Evolutionary conservation across 2,329 filamentous ascomycete species (phyloP).

Genomic region (Epichloe uncinata): DNA sequence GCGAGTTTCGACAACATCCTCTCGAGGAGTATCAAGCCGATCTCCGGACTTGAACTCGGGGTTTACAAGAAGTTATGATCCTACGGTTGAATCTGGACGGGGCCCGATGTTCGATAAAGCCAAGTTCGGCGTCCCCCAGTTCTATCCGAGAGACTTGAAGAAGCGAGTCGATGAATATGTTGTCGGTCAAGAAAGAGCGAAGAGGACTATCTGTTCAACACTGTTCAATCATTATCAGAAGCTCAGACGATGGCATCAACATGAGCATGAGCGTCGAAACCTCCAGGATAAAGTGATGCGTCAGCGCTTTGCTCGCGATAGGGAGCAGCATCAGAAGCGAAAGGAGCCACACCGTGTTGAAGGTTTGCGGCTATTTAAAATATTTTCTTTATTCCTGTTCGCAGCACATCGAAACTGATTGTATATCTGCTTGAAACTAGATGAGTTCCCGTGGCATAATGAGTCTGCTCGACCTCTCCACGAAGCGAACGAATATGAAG

Average conservation of each 20-base stretch:
- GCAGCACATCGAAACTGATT: slow-evolving; percentile 10
- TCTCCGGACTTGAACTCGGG: slow-evolving; percentile 40
- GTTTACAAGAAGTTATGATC: slow-evolving; percentile 47
- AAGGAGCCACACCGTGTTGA: slow-evolving; percentile 62
- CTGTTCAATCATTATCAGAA: slow-evolving; percentile 96
- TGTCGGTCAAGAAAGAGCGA: slow-evolving; percentile 86
- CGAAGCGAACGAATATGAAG: slow-evolving; percentile 19
- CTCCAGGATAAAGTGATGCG: slow-evolving; percentile 52
- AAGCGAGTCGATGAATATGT: slow-evolving; percentile 90
- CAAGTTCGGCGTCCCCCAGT: slow-evolving; percentile 45
- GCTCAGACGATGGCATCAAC: slow-evolving; percentile 62
- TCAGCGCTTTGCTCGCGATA: slow-evolving; percentile 57
- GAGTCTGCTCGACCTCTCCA: slow-evolving; percentile 32
- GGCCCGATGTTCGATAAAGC: slow-evolving; percentile 47
- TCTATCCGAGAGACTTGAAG: slow-evolving; percentile 62
- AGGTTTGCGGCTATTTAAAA: slow-evolving; percentile 37
- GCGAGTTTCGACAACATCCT: background rate
- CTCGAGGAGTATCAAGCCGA: slow-evolving; percentile 21
- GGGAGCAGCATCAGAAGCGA: slow-evolving; percentile 38
- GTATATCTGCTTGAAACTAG: slow-evolving; percentile 27
- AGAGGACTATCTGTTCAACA: slow-evolving; percentile 84
- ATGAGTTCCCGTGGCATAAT: slow-evolving; percentile 40
- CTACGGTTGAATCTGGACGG: slow-evolving; percentile 35
- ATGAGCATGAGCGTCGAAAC: slow-evolving; percentile 53
- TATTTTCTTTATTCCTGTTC: background rate